Conservation (phyloP, 495 filamentous ascomycete species). For the Immersiella caudata region DNA sequence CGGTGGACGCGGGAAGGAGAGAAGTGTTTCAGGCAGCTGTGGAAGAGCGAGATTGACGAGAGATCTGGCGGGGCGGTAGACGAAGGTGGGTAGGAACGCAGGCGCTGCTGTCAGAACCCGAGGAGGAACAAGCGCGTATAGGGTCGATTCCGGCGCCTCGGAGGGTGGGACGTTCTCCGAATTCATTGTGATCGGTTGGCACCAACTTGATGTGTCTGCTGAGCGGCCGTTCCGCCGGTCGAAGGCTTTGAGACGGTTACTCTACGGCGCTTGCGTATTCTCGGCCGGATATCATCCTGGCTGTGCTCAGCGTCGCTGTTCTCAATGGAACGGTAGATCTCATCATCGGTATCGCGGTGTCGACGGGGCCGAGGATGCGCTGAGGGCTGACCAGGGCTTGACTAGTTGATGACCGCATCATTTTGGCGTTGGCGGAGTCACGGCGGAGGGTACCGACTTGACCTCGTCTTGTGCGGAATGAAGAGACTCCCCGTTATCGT, state of each 20-base stretch:
- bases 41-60: no score
- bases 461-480: no score
- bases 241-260: constrained; percentile 1
- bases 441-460: no score
- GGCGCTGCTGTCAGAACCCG: no score
- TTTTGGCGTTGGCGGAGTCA: constrained; percentile 5
- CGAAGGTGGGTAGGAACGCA: no score
- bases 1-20: no score
- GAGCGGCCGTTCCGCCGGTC: constrained; percentile 15
- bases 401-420: constrained; percentile 16
- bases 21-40: no score
- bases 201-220: constrained; percentile 9
- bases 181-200: background rate
- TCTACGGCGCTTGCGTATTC: constrained; percentile 18
- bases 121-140: no score
- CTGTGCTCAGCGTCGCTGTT: constrained; percentile 11
- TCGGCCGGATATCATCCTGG: constrained; percentile 17
- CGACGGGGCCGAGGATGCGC: constrained; percentile 23
- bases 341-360: constrained; percentile 19
- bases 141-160: no score
- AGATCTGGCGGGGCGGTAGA: no score
- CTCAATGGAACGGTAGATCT: constrained; percentile 19
- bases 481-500: no score
- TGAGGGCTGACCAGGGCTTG: constrained; percentile 15
- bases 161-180: no score